Evolutionary conservation across 129 eudicot species (phyloP), one percentile per base, ranked within the genome.

Genomic region (Ambrosia trifida): DNA sequence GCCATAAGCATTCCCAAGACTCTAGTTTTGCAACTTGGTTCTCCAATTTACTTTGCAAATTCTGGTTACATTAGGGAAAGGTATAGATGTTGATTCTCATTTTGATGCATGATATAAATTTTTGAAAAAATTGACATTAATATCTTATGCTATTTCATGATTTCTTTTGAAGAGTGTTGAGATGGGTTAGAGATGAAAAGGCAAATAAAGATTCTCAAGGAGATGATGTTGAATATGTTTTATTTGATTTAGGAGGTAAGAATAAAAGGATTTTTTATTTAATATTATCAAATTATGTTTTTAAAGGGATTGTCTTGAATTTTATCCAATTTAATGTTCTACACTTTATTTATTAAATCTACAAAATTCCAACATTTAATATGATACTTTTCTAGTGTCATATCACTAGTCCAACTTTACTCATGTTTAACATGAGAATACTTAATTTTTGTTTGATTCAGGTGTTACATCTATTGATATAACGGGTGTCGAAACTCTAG

Each of bases 201-300:
- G 78, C 77, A 3, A 40, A 17, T 19, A 66, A 38, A 40, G 61
- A 88, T 57, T 54, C 83, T 3, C 20, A 77, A 47, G 83, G 79
- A 36, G 76, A 70, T 69, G 79, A 69, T 13, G 38, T 87, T 9
- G 91, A 89, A 66, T 90, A 72, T 68, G 74, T 92, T 38, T 32
- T 92, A 45, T 75, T 92, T 28, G 98, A 92, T 1, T 40, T 89
- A 51, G 98, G 95, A 87, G 98, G 98, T 89, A 77, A 74, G 79
- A 50, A 50, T 16, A 65, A 66, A 40, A 8, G 56, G 10, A 24
- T 33, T 10, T 36, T 53, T 19, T 16, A 14, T 16, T 51, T 10
- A 24, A 14, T 68, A 18, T 32, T 5, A 35, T 18, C 19, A 30
- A 44, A 5, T 38, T 3, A 24, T 60, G 17, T 63, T 38, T 44